Base-by-base conservation (phyloP, 1,284 basidiomycete species). In the Malassezia dermatis region DNA sequence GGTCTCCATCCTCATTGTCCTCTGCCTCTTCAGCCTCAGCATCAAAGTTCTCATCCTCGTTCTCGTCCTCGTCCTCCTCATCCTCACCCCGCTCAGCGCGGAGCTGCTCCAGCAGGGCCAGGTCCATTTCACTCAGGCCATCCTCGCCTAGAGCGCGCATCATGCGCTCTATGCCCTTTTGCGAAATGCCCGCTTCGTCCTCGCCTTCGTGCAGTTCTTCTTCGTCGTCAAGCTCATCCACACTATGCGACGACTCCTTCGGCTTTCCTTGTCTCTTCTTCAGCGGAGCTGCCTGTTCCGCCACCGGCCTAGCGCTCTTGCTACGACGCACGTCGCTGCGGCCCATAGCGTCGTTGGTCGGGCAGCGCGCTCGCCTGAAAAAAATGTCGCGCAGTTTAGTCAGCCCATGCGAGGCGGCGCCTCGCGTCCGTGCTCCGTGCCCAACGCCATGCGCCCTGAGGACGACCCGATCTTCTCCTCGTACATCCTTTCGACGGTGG, bases 101-200 rank as follows among this genome's bases (percentile, higher is more conserved):
- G 0, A 59, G 60, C 28, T 56, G 57, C 30, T 64, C 52, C 7
- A 73, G 52, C 28, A 63, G 60, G 30, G 67, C 66, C 48, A 61
- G 51, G 31, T 68, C 69, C n/a, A 61, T 56, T 48, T 70, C 69
- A 30, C 63, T 55, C 26, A 73, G 49, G 6, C 67, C 68, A 39
- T 74, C 70, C 2, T 67, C 59, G 8, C 69, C 70, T 2, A 74
- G 59, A 2, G 70, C 69, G 17, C 53, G 60, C 64, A 74, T 67
- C 19, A 74, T 43, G 8, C 66, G 55, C 52, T 70, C 57, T 40
- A 74, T 53, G 8, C 71, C 71, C 56, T 65, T 54, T 27, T 66
- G 54, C 4, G 65, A 67, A 11, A 72, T 47, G 10, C 55, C 69
- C 43, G 69, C 66, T 40, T 65, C 60, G 15, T 62, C 68, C n/a